These are phyloP conservation scores for Fusarium buharicum DNA, from an alignment of 2,329 filamentous ascomycete species.

Conservation along the genomic window DNA sequence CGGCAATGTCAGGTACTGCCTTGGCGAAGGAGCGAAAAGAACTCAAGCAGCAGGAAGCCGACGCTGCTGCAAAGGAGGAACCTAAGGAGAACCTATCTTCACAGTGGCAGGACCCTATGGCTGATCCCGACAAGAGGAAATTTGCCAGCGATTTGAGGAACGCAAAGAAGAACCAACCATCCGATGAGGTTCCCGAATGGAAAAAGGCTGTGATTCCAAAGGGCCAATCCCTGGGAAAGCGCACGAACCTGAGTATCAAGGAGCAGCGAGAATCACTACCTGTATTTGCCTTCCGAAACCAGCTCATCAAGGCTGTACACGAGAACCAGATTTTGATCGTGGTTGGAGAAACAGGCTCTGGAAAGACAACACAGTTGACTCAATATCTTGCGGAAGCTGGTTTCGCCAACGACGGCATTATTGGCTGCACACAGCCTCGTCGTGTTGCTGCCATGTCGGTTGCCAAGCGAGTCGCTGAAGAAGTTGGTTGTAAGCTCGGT, in stretches of 20 bases:
- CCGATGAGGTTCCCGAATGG: slow-evolving; percentile 88
- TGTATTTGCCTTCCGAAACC: slow-evolving; percentile 86
- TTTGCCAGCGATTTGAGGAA: slow-evolving; percentile 89
- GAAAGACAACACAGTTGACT: slow-evolving; percentile 96
- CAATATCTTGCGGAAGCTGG: slow-evolving; percentile 95
- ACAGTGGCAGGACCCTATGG: slow-evolving; percentile 98
- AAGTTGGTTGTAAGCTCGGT: slow-evolving; percentile 90
- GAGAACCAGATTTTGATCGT: slow-evolving; percentile 95
- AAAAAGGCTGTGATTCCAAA: slow-evolving; percentile 84
- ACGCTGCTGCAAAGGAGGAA: slow-evolving; percentile 77
- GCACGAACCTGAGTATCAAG: slow-evolving; percentile 92
- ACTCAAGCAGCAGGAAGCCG: slow-evolving; percentile 85
- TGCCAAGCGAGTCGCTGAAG: slow-evolving; percentile 94
- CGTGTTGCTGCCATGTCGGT: slow-evolving; percentile 98
- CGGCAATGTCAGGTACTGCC: slow-evolving; percentile 91
- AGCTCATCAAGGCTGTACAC: slow-evolving; percentile 85
- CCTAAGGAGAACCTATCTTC: slow-evolving; percentile 84
- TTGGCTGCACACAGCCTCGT: slow-evolving; percentile 96
- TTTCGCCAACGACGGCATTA: slow-evolving; percentile 86
- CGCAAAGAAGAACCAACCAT: slow-evolving; percentile 67
- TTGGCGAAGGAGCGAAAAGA: slow-evolving; percentile 92
- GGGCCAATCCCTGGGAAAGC: slow-evolving; percentile 83
- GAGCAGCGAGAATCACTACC: slow-evolving; percentile 91
- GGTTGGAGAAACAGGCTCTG: slow-evolving; percentile 95
- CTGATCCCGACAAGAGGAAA: slow-evolving; percentile 81